These are phyloP conservation scores for Pichia sp. DNA, from an alignment of 1,139 yeast species.

Conservation along the genomic window DNA sequence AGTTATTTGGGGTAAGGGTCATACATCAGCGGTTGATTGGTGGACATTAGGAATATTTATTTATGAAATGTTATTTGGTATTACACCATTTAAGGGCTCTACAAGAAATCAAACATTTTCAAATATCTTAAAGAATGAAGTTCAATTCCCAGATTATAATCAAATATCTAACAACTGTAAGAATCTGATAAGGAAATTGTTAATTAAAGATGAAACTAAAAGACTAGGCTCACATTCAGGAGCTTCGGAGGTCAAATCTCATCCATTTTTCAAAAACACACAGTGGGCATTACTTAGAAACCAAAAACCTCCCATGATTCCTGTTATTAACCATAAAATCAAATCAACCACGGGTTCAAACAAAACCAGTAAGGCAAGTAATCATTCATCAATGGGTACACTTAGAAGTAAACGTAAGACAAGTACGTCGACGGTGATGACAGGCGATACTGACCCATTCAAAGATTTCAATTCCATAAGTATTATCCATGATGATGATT, in stretches of 20 bases:
- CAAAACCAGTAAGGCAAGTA: conserved; percentile 21
- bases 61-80: conserved; percentile 91
- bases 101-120: conserved; percentile 86
- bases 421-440: conserved; percentile 32
- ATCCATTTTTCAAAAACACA: conserved; percentile 80
- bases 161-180: conserved; percentile 71
- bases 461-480: conserved; percentile 85
- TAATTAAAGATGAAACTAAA: conserved; percentile 83
- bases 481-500: conserved; percentile 58
- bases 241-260: conserved; percentile 88
- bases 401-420: conserved; percentile 35
- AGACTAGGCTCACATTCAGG: conserved; percentile 89
- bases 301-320: conserved; percentile 92
- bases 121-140: conserved; percentile 78
- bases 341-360: conserved; percentile 9
- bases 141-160: conserved; percentile 45
- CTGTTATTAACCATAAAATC: conserved; percentile 54
- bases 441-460: conserved; percentile 61
- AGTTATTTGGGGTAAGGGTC: conserved; percentile 94
- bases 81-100: conserved; percentile 91
- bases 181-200: conserved; percentile 67
- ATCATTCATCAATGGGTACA: conserved; percentile 28
- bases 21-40: conserved; percentile 98
- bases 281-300: conserved; percentile 95
- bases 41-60: conserved; percentile 94